These are phyloP conservation scores for Limnomonas spitsbergensis DNA, from an alignment of 139 green algal genomes.

Conservation along the genomic window DNA sequence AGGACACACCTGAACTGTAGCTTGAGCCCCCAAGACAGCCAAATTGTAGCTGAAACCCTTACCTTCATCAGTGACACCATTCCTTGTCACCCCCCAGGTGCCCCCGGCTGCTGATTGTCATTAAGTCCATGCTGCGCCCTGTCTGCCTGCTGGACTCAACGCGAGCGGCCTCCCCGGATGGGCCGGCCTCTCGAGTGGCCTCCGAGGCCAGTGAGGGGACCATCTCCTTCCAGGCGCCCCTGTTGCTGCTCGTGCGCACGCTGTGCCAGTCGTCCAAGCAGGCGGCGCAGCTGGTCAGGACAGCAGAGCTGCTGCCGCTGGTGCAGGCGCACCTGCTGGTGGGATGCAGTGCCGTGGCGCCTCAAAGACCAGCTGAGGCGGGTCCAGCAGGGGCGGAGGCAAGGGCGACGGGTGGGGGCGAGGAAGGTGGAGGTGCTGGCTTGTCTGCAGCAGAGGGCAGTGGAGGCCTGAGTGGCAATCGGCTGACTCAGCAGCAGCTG, in stretches of 20 bases:
- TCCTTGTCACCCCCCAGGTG: constrained; percentile 13
- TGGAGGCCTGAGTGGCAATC: background rate
- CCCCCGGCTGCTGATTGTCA: constrained; percentile 35
- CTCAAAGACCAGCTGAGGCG: no score
- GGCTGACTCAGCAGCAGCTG: constrained; percentile 7
- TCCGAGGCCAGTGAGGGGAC: background rate
- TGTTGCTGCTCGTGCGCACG: constrained; percentile 47
- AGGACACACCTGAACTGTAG: no score
- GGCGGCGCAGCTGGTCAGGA: constrained; percentile 34
- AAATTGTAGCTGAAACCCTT: no score
- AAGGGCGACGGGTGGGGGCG: no score
- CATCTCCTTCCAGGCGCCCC: constrained; percentile 3
- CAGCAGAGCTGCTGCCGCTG: constrained; percentile 29
- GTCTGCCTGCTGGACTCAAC: no score
- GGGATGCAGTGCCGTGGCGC: constrained; percentile 4
- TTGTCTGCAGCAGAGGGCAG: background rate
- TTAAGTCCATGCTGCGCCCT: constrained; percentile 28
- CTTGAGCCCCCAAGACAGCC: no score
- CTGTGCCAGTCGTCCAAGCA: constrained; percentile 44
- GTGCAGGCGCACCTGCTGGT: constrained; percentile 29
- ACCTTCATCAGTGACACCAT: no score
- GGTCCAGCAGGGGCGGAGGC: no score
- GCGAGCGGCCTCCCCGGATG: no score
- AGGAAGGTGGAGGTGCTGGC: no score
- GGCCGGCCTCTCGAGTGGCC: background rate